phyloP scores from a whole-genome alignment of 148 eudicot genomes.

The Simmondsia chinensis region DNA sequence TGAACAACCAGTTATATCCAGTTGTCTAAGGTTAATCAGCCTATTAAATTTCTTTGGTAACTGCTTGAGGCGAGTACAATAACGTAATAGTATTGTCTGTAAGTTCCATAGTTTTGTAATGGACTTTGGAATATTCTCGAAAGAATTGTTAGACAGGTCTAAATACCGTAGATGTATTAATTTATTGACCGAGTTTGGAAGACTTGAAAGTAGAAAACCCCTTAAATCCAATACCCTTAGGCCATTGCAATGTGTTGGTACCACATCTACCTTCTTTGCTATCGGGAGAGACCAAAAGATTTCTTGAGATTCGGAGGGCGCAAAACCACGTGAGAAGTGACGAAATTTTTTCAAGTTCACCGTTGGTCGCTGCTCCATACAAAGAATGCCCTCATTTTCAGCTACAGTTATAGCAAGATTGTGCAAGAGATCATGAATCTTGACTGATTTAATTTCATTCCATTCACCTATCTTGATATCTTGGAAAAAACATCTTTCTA shows the following conservation, averaged over 20 bases:
- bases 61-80: neutral
- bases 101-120: conserved; percentile 13
- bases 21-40: conserved; percentile 6
- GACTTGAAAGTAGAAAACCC: neutral
- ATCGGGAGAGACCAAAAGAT: neutral
- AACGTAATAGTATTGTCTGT: neutral
- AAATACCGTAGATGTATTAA: conserved; percentile 20
- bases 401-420: neutral
- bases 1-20: neutral
- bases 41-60: conserved; percentile 15
- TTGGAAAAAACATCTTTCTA: conserved; percentile 18
- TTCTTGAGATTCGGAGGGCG: neutral
- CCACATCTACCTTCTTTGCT: neutral
- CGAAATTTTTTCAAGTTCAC: conserved; percentile 2
- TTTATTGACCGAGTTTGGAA: conserved; percentile 8
- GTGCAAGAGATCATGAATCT: neutral
- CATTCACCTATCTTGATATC: neutral
- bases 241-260: conserved; percentile 1
- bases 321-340: conserved; percentile 9
- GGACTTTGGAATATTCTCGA: conserved; percentile 6
- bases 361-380: neutral
- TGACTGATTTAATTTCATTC: neutral
- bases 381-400: neutral
- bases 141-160: neutral
- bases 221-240: conserved; percentile 10